Evolutionary conservation across 352 stramenopile genomes (phyloP).

Genomic region (Phytophthora sojae): DNA sequence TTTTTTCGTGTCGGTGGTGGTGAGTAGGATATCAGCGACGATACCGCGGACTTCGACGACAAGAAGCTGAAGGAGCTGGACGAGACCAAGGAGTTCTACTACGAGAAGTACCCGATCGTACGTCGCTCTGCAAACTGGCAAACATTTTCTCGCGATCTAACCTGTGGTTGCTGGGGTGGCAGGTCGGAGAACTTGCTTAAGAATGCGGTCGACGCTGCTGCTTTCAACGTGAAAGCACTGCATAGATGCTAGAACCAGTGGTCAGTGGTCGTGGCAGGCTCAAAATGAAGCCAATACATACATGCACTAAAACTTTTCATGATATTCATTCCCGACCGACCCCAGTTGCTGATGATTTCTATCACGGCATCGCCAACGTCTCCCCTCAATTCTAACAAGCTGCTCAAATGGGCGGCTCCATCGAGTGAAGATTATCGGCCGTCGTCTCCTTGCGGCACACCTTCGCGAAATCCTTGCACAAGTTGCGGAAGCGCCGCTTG

Average conservation of each 20-base stretch:
- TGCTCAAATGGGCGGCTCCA: constrained; percentile 47
- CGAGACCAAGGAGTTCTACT: constrained; percentile 82
- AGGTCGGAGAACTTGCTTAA: constrained; percentile 63
- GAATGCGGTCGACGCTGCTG: constrained; percentile 4
- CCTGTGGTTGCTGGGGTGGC: constrained; percentile 1
- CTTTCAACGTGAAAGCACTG: constrained; percentile 6
- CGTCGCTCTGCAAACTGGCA: constrained; percentile 17
- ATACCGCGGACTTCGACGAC: constrained; percentile 71
- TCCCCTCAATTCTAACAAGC: not conserved
- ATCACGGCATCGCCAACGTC: constrained; percentile 10
- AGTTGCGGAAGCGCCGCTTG: constrained; percentile 64
- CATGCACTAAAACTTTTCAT: constrained; percentile 22
- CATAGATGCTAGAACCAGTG: constrained; percentile 15
- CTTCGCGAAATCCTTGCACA: constrained; percentile 78
- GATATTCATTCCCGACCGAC: not conserved
- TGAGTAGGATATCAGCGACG: constrained; percentile 74
- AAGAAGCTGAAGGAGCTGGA: constrained; percentile 67
- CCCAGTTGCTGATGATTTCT: constrained; percentile 5
- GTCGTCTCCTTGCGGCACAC: constrained; percentile 78
- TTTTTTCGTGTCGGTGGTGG: not conserved
- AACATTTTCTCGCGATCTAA: not conserved
- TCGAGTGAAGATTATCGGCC: constrained; percentile 57
- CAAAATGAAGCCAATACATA: constrained; percentile 6
- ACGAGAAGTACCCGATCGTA: constrained; percentile 89
- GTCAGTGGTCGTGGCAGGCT: not conserved